A percentile compares a stretch with the other conserved stretches of the same genome.
Conservation (phyloP, 2,329 filamentous ascomycete species). For the Bipolaris oryzae region DNA sequence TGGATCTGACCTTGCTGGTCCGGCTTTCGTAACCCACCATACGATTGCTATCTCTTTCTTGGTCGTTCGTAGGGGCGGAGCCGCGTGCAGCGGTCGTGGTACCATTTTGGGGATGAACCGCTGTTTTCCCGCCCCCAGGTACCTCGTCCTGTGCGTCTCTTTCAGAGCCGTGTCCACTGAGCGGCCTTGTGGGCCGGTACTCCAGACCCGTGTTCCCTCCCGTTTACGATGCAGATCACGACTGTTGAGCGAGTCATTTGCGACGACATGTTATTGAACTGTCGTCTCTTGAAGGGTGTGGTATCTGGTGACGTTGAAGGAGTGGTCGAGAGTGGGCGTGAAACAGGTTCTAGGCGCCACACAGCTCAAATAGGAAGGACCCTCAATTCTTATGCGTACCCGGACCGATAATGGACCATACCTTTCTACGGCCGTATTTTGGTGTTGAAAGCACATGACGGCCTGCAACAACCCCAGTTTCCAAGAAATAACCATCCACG, state of each 20-base stretch:
- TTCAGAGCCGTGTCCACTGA: constrained; percentile 29
- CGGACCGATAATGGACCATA: background rate
- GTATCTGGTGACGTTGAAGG: background rate
- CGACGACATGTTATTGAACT: background rate
- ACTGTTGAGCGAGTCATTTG: constrained; percentile 15
- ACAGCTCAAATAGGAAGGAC: background rate
- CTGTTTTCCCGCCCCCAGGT: constrained; percentile 26
- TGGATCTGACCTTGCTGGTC: constrained; percentile 29
- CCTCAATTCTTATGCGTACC: background rate
- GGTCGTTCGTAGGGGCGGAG: background rate
- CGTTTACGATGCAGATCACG: constrained; percentile 37
- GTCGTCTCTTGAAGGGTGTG: background rate
- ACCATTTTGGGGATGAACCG: constrained; percentile 29
- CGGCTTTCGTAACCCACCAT: constrained; percentile 34
- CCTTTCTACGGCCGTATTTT: background rate
- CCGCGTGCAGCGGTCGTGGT: background rate
- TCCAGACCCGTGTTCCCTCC: constrained; percentile 34
- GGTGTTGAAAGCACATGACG: background rate
- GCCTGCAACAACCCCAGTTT: background rate
- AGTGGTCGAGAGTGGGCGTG: background rate
- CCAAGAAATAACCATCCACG: background rate
- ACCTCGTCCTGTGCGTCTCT: constrained; percentile 32
- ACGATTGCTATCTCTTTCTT: constrained; percentile 17
- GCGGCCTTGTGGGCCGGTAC: constrained; percentile 24
- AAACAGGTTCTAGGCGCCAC: background rate